Conservation (phyloP, 768 basidiomycete genomes). For the Trametes meyenii region DNA sequence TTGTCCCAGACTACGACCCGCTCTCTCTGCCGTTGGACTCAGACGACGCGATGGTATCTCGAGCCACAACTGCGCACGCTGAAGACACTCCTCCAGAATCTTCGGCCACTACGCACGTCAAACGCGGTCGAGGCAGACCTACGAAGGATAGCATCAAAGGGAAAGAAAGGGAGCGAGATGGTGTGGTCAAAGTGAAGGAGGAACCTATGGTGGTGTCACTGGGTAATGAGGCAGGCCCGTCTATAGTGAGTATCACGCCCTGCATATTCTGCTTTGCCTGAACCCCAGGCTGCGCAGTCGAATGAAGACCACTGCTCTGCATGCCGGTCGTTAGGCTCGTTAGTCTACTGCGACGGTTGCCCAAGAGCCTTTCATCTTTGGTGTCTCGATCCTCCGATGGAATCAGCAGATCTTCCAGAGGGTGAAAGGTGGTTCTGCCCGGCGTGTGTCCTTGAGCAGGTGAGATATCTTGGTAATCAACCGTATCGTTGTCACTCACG, state of each 20-base stretch:
- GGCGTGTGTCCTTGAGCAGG: constrained; percentile 67
- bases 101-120: constrained; percentile 3
- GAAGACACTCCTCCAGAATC: constrained; percentile 30
- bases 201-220: constrained; percentile 44
- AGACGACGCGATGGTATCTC: constrained; percentile 59
- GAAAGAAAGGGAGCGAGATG: constrained; percentile 48
- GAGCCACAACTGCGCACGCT: constrained; percentile 51
- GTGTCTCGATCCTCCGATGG: constrained; percentile 96
- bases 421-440: constrained; percentile 81
- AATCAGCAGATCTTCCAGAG: constrained; percentile 83
- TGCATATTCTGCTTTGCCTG: background rate
- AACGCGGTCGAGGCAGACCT: constrained; percentile 11
- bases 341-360: constrained; percentile 98
- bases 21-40: constrained; percentile 58
- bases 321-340: constrained; percentile 77
- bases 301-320: constrained; percentile 89
- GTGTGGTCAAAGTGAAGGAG: constrained; percentile 45
- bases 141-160: constrained; percentile 43
- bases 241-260: constrained; percentile 39
- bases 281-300: constrained; percentile 35
- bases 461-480: constrained; percentile 30
- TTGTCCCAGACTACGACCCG: constrained; percentile 56
- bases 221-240: constrained; percentile 38
- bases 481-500: constrained; percentile 20
- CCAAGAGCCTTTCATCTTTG: constrained; percentile 94